Base-by-base conservation (phyloP, 257 asterid genomes). In the Solanum chiquidenum region DNA sequence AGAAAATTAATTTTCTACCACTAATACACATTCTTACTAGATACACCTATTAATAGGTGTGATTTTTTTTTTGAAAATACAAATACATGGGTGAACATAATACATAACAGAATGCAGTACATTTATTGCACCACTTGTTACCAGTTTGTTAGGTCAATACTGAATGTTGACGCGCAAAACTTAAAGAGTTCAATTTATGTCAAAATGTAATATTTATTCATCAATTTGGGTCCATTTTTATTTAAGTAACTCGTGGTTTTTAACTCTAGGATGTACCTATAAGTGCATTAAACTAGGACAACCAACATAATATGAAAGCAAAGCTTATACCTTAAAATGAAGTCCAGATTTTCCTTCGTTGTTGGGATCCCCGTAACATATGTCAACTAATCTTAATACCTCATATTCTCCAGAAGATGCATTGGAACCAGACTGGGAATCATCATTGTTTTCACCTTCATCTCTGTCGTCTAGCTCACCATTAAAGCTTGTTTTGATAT, bases 331-430 rank as follows among this genome's bases (percentile, higher is more conserved):
- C 98, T 92, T 92, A 77, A 96, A 95, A 87, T 94, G 94, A 79
- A 96, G 87, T 84, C 95, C 93, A 3, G 87, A 86, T 87, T 94
- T 94, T 80, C 93, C 95, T 1, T 88, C 89, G 42, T 91, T 84
- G 82, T 66, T 86, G 35, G 97, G 98, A 95, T 94, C 98, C 9
- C 99, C 98, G 46, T 88, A 93, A 89, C 98, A 94, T 85, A 95
- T 93, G 87, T 91, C 95, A 71, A 95, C 88, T 21, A 96, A 88
- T 87, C 31, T 60, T 38, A 90, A 89, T 75, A 95, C 96, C 92
- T 96, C 99, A 84, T 83, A 93, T 83, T 92, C 98, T 55, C 69
- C 95, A 4, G 90, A 88, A 55, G 94, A 76, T 58, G 23, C 94
- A 83, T 91, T 89, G 38, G 52, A 37, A 83, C 91, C 94, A 44